Base-by-base conservation (phyloP, 2,329 filamentous ascomycete genomes). In the Colletotrichum neosansevieriae region DNA sequence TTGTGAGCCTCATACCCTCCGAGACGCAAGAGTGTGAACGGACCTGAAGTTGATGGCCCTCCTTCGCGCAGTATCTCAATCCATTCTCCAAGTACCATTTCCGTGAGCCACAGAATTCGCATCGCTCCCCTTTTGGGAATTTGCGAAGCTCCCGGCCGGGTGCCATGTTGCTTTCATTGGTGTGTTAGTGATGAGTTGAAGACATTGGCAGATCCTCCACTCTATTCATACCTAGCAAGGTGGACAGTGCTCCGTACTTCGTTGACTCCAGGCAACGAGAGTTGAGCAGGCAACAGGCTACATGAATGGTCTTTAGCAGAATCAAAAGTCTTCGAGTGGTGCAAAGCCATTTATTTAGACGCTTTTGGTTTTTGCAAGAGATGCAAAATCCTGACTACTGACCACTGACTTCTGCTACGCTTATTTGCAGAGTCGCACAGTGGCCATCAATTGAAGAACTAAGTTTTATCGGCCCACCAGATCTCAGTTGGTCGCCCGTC, bases 1-100 rank as follows among this genome's bases (percentile, higher is more conserved):
- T 21, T 29, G 24, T 38, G 6, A 38, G 56, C 24, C 24, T 58
- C 6, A 34, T 58, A 4, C 34, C 32, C 15, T n/a, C 32, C 6
- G 29, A n/a, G n/a, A 13, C 9, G 45, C 47, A 24, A 11, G 34
- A 34, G 19, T 13, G 38, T 10, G 53, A 11, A 69, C 78, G 70
- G 80, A 93, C 92, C 80, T 93, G 89, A 73, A 94, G 90, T 72
- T 91, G 88, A 81, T 97, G 94, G 36, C 93, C 93, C 72, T 92
- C 90, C 71, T 91, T 85, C 12, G 66, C 66, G 79, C 94, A 97
- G 77, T 93, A 97, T 70, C 90, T 88, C 66, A 91, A 86, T 3
- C 93, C 93, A 78, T 92, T 92, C 72, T 94, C 89, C 36, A 90
- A 82, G 75, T 93, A 92, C 81, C 91, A 94, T 70, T 87, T 86